Conservation (phyloP, 2,329 filamentous ascomycete species). For the Colletotrichum coccodes region DNA sequence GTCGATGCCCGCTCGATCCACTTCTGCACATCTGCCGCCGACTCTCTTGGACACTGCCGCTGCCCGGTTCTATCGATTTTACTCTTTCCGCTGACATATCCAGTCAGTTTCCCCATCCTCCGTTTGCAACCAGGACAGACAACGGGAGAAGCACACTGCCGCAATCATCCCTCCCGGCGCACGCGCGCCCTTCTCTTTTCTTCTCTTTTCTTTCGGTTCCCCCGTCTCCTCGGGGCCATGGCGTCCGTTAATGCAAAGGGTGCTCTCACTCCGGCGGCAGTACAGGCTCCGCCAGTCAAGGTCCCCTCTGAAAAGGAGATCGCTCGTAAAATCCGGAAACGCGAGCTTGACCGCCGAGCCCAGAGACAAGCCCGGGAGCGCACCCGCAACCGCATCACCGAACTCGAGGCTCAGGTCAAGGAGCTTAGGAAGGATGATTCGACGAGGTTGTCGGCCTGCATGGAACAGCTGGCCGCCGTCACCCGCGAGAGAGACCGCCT, state of each 20-base stretch:
- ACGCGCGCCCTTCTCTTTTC: neutral
- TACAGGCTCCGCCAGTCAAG: constrained; percentile 8
- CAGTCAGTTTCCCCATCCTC: neutral
- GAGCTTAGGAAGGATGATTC: constrained; percentile 38
- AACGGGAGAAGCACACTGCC: neutral
- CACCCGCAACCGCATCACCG: constrained; percentile 43
- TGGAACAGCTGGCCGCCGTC: constrained; percentile 39
- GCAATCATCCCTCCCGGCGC: neutral
- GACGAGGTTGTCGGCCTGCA: constrained; percentile 37
- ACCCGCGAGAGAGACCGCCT: constrained; percentile 38
- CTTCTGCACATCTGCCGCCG: constrained; percentile 7
- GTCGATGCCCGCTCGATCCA: constrained; percentile 18
- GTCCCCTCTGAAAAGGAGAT: constrained; percentile 29
- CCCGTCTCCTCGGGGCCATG: neutral
- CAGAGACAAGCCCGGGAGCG: constrained; percentile 44
- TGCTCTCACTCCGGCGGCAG: constrained; percentile 12
- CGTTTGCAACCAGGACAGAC: neutral
- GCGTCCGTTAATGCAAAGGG: neutral
- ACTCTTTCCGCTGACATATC: neutral
- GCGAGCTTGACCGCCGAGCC: constrained; percentile 44
- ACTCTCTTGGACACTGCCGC: constrained; percentile 7
- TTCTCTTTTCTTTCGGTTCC: neutral
- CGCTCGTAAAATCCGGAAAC: constrained; percentile 40
- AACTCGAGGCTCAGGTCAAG: constrained; percentile 42
- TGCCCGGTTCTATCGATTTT: neutral